Percentiles rank a stretch among this genome's conserved stretches.
These are phyloP conservation scores for Russula virescens DNA, from an alignment of 768 basidiomycete genomes.

Conservation along the genomic window DNA sequence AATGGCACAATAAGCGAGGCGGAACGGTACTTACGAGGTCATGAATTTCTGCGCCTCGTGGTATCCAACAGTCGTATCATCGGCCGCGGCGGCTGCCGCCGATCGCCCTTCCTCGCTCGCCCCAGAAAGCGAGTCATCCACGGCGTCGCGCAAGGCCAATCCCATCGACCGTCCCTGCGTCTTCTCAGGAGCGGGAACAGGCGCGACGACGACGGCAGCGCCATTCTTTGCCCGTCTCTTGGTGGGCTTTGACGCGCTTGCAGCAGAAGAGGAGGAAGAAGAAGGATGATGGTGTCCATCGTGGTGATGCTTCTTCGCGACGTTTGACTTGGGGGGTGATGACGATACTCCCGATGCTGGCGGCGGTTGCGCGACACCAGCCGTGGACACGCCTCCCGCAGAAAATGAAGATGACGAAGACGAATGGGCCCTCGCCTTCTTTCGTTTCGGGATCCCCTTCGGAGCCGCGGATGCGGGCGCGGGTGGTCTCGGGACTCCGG, in stretches of 20 bases:
- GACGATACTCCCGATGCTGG: too few species aligned
- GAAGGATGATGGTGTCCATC: too few species aligned
- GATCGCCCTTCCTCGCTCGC: conserved; percentile 30
- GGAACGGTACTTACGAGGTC: conserved; percentile 44
- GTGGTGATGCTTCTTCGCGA: too few species aligned
- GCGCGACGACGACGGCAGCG: background rate
- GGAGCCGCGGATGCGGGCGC: background rate
- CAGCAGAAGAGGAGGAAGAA: too few species aligned
- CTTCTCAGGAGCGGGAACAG: background rate
- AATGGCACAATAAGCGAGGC: background rate
- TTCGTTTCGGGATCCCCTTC: background rate
- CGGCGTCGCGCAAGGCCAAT: conserved; percentile 39
- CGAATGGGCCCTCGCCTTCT: background rate
- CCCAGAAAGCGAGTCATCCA: conserved; percentile 47
- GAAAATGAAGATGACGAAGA: too few species aligned
- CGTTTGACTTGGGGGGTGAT: too few species aligned
- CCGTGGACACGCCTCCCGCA: too few species aligned
- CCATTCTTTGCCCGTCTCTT: background rate
- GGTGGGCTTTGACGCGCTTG: too few species aligned
- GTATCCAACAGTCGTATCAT: conserved; percentile 33
- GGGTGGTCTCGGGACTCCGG: background rate
- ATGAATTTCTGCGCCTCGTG: conserved; percentile 57
- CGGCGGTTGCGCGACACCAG: too few species aligned
- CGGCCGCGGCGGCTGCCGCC: background rate
- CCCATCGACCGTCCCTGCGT: conserved; percentile 13